These are phyloP conservation scores for Triticum turgidum DNA, from an alignment of 176 grass and related monocot genomes.

Conservation along the genomic window DNA sequence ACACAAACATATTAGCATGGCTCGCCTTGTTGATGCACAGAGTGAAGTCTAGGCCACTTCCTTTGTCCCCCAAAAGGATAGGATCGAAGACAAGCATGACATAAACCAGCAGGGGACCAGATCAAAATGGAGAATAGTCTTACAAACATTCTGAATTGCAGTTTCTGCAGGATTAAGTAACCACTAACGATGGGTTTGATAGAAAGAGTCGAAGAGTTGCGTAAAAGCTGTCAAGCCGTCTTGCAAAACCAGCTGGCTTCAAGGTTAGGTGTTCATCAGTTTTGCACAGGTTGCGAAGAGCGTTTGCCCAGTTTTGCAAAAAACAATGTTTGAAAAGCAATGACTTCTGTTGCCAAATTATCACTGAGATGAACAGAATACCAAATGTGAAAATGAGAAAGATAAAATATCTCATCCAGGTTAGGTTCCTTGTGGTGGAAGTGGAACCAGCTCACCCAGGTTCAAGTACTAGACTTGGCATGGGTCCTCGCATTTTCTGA, in stretches of 20 bases:
- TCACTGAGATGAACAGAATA: neutral
- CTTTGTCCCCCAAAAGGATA: neutral
- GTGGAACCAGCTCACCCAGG: no score
- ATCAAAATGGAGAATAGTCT: conserved; percentile 10
- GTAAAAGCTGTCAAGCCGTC: neutral
- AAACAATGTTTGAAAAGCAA: neutral
- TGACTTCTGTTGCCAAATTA: neutral
- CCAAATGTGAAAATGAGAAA: neutral
- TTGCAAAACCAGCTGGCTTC: neutral
- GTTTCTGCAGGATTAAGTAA: neutral
- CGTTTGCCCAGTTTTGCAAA: neutral
- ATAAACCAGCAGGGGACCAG: neutral
- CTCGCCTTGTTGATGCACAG: neutral
- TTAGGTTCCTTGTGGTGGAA: no score
- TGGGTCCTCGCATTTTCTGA: no score
- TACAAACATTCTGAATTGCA: neutral
- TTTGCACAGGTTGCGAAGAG: neutral
- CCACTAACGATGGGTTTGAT: neutral
- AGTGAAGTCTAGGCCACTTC: neutral
- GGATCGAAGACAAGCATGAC: neutral
- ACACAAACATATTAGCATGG: conserved; percentile 18
- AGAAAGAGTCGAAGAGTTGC: neutral
- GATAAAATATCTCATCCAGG: neutral
- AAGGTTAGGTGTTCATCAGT: neutral
- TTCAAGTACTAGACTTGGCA: no score